A percentile compares a stretch with the other conserved stretches of the same genome.
These are phyloP conservation scores for Suhomyces sp. DNA, from an alignment of 805 yeast genomes.

Conservation along the genomic window DNA sequence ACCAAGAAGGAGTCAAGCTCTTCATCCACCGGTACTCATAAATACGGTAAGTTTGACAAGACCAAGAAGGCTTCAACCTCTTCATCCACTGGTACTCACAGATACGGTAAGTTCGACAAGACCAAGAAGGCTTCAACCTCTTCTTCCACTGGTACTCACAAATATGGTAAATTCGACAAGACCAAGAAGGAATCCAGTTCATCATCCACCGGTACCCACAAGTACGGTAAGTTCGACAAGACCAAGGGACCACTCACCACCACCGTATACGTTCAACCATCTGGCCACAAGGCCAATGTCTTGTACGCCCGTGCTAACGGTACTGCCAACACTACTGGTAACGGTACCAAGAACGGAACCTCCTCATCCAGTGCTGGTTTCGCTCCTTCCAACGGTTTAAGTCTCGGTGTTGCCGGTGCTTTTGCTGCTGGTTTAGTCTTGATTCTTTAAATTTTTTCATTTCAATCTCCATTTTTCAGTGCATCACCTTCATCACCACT, in stretches of 20 bases:
- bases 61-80: constrained; percentile 36
- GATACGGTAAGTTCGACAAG: constrained; percentile 31
- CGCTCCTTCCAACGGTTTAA: constrained; percentile 13
- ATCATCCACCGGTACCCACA: constrained; percentile 26
- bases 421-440: constrained; percentile 50
- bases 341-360: constrained; percentile 17
- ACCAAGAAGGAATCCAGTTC: constrained; percentile 34
- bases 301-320: constrained; percentile 12
- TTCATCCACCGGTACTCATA: constrained; percentile 44
- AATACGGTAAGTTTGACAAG: constrained; percentile 55
- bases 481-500: neutral
- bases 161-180: constrained; percentile 55
- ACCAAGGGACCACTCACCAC: constrained; percentile 36
- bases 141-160: constrained; percentile 42
- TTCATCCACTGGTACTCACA: constrained; percentile 27
- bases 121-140: constrained; percentile 32
- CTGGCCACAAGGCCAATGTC: constrained; percentile 6
- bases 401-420: constrained; percentile 40
- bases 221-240: constrained; percentile 31
- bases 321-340: constrained; percentile 17
- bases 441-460: constrained; percentile 29
- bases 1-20: constrained; percentile 31
- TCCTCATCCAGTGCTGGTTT: constrained; percentile 21
- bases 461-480: neutral
- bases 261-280: constrained; percentile 28